Evolutionary conservation across 2,329 filamentous ascomycete species (phyloP).

Genomic region (Neocatenulostroma microsporum): DNA sequence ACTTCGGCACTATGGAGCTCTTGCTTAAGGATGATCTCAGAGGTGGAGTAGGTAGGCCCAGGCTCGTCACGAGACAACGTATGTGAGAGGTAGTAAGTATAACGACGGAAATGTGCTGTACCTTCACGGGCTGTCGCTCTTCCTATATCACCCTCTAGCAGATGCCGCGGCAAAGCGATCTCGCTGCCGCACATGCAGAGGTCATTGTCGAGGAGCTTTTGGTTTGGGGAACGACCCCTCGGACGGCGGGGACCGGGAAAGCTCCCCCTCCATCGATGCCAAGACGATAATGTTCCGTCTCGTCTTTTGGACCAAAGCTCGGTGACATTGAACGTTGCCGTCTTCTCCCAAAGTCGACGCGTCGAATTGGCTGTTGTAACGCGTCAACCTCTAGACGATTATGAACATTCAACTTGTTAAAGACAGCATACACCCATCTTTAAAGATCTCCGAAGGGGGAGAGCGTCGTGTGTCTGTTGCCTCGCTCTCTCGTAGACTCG

Average conservation of each 20-base stretch:
- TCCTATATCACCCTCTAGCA: not conserved
- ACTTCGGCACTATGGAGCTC: conserved; percentile 5
- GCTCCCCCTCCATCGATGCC: too few species aligned
- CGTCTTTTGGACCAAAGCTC: not conserved
- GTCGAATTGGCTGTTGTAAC: too few species aligned
- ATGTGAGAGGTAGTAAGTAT: not conserved
- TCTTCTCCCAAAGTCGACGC: not conserved
- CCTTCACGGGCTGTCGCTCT: not conserved
- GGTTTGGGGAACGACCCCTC: not conserved
- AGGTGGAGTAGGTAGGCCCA: conserved; percentile 17
- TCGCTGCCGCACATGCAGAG: conserved; percentile 1
- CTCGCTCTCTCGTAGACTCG: too few species aligned
- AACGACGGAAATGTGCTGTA: conserved; percentile 1
- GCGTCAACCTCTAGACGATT: too few species aligned
- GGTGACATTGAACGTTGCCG: not conserved
- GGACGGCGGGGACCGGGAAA: too few species aligned
- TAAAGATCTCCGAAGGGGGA: too few species aligned
- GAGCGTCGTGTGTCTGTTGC: too few species aligned
- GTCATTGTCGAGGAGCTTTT: conserved; percentile 1
- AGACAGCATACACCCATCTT: too few species aligned
- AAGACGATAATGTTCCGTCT: too few species aligned
- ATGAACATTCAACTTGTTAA: too few species aligned
- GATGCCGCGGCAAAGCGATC: conserved; percentile 3
- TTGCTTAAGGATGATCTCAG: conserved; percentile 20
- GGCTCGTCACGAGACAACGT: conserved; percentile 2